These are phyloP conservation scores for Closterium sp. DNA, from an alignment of 139 green algal genomes.

Conservation along the genomic window DNA sequence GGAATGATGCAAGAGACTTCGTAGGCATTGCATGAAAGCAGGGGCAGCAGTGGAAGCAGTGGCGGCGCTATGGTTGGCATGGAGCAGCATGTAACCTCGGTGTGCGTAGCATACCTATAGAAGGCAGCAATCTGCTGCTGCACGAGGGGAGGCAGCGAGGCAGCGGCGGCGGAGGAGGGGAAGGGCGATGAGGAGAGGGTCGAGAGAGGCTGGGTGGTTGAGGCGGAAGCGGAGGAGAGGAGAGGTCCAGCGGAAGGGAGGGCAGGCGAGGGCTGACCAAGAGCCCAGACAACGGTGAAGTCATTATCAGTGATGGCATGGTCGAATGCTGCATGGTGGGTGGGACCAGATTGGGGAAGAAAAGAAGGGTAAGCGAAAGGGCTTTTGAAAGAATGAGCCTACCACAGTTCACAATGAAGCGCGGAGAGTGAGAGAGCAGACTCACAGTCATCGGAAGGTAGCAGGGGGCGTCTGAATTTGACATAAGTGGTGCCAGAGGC, in stretches of 20 bases:
- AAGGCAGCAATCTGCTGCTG: neutral
- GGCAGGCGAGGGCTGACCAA: neutral
- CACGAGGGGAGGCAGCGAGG: neutral
- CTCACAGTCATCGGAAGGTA: constrained; percentile 6
- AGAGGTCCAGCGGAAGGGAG: neutral
- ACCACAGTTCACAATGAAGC: neutral
- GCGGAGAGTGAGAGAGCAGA: neutral
- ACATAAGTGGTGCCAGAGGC: constrained; percentile 18
- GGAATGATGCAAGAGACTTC: neutral
- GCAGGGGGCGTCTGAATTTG: constrained; percentile 17
- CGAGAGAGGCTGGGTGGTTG: neutral
- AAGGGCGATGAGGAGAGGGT: neutral
- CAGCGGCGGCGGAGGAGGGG: neutral
- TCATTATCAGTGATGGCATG: neutral
- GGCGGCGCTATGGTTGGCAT: too few relatives aligned
- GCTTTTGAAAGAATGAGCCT: too few relatives aligned
- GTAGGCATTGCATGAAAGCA: neutral
- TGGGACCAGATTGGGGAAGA: neutral
- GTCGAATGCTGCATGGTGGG: neutral
- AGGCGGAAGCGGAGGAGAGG: neutral
- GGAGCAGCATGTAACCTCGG: too few relatives aligned
- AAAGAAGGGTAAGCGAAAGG: neutral
- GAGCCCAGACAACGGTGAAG: neutral
- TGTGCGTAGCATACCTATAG: neutral
- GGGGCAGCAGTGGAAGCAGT: neutral